These are phyloP conservation scores for Lotmaria passim DNA, from an alignment of 208 protist genomes.

Conservation along the genomic window DNA sequence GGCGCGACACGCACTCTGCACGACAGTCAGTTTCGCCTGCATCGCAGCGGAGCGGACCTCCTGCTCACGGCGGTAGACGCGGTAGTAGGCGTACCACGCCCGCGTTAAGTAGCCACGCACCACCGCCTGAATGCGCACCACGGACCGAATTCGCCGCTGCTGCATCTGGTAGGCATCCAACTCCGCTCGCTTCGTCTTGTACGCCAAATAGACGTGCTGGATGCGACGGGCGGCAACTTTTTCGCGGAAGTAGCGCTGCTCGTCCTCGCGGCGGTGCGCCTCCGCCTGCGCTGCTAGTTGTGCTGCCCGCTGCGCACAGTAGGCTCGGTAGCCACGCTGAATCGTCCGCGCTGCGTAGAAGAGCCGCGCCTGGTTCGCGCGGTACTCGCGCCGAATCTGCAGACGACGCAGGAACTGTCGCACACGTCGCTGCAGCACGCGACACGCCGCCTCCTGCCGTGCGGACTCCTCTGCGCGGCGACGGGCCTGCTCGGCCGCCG, in stretches of 20 bases:
- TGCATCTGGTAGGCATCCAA: constrained; percentile 36
- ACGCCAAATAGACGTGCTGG: constrained; percentile 59
- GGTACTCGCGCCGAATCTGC: constrained; percentile 61
- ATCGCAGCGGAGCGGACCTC: constrained; percentile 70
- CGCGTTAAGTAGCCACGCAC: constrained; percentile 83
- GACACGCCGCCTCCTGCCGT: constrained; percentile 50
- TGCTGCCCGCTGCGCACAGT: constrained; percentile 51
- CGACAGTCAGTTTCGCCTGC: constrained; percentile 57
- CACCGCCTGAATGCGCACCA: constrained; percentile 76
- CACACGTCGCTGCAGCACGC: constrained; percentile 66
- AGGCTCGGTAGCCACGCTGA: constrained; percentile 76
- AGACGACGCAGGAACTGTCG: constrained; percentile 76
- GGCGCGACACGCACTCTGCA: constrained; percentile 63
- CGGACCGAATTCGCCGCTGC: constrained; percentile 55
- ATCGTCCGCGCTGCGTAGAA: constrained; percentile 76
- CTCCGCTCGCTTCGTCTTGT: constrained; percentile 54
- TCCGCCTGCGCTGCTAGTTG: constrained; percentile 56
- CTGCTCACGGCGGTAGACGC: constrained; percentile 73
- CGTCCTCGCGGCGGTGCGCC: constrained; percentile 66
- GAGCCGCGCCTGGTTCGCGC: constrained; percentile 48
- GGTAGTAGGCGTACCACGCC: constrained; percentile 87
- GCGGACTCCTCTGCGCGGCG: constrained; percentile 44
- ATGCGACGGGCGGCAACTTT: constrained; percentile 78
- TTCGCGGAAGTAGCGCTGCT: constrained; percentile 45
- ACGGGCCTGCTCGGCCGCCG: constrained; percentile 41